A percentile compares a stretch with the other conserved stretches of the same genome.
These are phyloP conservation scores for Paecilomyces niveus DNA, from an alignment of 2,329 filamentous ascomycete genomes.

Conservation along the genomic window DNA sequence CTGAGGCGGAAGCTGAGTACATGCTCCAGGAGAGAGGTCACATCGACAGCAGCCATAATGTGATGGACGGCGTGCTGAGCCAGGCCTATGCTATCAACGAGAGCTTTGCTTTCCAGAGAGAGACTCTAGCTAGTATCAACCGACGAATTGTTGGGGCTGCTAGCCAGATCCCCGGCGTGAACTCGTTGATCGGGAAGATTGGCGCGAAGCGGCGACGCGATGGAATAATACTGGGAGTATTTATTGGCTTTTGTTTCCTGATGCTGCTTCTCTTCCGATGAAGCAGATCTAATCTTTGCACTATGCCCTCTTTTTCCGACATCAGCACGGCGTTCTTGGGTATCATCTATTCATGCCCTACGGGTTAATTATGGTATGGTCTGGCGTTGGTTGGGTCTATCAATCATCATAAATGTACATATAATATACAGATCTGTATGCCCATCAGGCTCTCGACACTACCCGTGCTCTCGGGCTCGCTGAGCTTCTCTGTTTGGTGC, in stretches of 20 bases:
- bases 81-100: constrained; percentile 97
- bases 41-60: constrained; percentile 81
- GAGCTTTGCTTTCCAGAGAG: constrained; percentile 77
- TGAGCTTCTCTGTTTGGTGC: constrained; percentile 1
- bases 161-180: constrained; percentile 86
- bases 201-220: constrained; percentile 92
- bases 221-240: constrained; percentile 82
- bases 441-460: background rate
- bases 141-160: constrained; percentile 82
- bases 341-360: constrained; percentile 2
- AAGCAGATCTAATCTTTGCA: constrained; percentile 10
- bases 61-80: constrained; percentile 83
- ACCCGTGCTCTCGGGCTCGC: constrained; percentile 5
- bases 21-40: constrained; percentile 85
- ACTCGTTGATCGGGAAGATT: constrained; percentile 84
- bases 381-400: constrained; percentile 1
- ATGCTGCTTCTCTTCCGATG: constrained; percentile 74
- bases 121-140: constrained; percentile 83
- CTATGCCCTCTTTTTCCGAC: background rate
- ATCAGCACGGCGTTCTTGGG: constrained; percentile 6
- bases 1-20: constrained; percentile 83
- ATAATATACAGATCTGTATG: constrained; percentile 1
- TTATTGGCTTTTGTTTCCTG: constrained; percentile 88
- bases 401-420: constrained; percentile 8
- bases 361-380: constrained; percentile 2